These are phyloP conservation scores for Rutstroemia sydowiana DNA, from an alignment of 2,329 filamentous ascomycete genomes.

Conservation along the genomic window DNA sequence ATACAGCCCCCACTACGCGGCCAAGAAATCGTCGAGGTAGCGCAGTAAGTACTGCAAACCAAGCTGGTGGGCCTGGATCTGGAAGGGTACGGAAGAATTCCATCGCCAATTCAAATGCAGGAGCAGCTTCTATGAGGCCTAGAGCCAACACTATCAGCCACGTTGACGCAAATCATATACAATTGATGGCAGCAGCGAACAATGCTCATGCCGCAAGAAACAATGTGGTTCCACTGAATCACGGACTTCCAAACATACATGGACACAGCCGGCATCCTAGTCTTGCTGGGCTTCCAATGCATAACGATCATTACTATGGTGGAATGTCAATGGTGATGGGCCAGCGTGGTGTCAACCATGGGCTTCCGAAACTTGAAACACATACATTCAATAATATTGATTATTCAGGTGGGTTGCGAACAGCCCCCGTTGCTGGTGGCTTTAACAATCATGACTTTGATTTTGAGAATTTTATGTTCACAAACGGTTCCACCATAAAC, in stretches of 20 bases:
- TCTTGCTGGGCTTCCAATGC: slow-evolving; percentile 58
- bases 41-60: slow-evolving; percentile 59
- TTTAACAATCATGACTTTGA: slow-evolving; percentile 62
- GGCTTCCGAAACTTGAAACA: slow-evolving; percentile 78
- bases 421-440: slow-evolving; percentile 64
- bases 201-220: slow-evolving; percentile 36
- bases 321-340: slow-evolving; percentile 63
- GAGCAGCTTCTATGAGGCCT: slow-evolving; percentile 63
- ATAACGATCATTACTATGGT: slow-evolving; percentile 58
- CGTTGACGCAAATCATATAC: slow-evolving; percentile 70
- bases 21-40: slow-evolving; percentile 88
- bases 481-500: slow-evolving; percentile 57
- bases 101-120: slow-evolving; percentile 58
- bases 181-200: slow-evolving; percentile 58
- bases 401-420: slow-evolving; percentile 61
- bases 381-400: slow-evolving; percentile 59
- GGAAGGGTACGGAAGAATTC: slow-evolving; percentile 89
- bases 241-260: slow-evolving; percentile 37
- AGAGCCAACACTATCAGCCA: slow-evolving; percentile 95
- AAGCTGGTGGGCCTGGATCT: slow-evolving; percentile 53
- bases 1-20: slow-evolving; percentile 77
- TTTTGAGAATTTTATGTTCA: slow-evolving; percentile 47
- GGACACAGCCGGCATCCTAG: slow-evolving; percentile 66
- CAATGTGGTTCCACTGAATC: not conserved
- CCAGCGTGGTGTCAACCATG: slow-evolving; percentile 58